phyloP scores from a whole-genome alignment of 129 eudicot species.

The Artemisia argyi region DNA sequence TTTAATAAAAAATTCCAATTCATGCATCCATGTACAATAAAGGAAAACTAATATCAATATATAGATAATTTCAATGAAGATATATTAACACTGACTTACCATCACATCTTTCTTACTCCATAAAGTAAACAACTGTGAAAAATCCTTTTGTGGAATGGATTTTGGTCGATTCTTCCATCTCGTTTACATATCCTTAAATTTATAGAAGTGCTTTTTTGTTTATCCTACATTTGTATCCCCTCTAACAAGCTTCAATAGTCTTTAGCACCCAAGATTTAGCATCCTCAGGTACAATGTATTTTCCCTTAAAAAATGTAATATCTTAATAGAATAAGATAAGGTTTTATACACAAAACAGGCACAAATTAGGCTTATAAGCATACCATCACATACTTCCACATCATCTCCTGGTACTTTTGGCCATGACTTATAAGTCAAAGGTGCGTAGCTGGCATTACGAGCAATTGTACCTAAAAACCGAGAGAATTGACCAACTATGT shows the following conservation, averaged over 20 bases:
- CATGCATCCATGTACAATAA: neutral
- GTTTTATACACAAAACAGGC: neutral
- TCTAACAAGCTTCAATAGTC: constrained; percentile 9
- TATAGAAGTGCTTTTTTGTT: constrained; percentile 3
- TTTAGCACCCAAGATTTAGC: constrained; percentile 9
- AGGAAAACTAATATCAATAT: neutral
- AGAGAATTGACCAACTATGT: neutral
- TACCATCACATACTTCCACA: constrained; percentile 12
- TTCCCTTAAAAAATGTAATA: neutral
- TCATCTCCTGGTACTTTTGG: constrained; percentile 9
- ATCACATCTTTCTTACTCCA: constrained; percentile 1
- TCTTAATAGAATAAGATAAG: neutral
- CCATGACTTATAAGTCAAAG: constrained; percentile 3
- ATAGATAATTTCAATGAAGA: neutral
- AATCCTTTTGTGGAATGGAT: neutral
- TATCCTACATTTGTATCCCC: constrained; percentile 3
- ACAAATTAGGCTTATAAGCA: neutral
- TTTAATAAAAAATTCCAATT: neutral
- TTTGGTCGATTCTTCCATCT: constrained; percentile 9
- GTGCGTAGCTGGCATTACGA: constrained; percentile 7
- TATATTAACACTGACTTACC: neutral
- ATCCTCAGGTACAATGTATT: neutral
- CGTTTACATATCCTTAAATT: neutral
- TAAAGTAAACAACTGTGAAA: neutral
- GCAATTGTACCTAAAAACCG: constrained; percentile 16